Base-by-base conservation (phyloP, 169 alveolate genomes). In the Cryptosporidium baileyi region DNA sequence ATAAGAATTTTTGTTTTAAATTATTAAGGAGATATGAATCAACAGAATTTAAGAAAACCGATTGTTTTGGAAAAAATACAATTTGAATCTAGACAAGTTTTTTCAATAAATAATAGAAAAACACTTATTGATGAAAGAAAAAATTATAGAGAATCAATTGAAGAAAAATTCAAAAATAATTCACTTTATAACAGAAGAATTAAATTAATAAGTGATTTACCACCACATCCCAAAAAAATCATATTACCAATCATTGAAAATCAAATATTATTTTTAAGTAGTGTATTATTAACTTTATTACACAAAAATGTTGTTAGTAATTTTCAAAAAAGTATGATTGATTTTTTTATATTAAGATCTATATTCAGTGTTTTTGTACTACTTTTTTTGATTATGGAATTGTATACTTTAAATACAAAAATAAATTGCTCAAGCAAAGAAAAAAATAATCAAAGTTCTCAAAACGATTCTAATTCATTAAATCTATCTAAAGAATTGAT, bases 211-310 rank as follows among this genome's bases (percentile, higher is more conserved):
- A 32, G 32, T 24, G 67, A 54, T 19, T 17, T 74, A 13, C 85
- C 85, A 11, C 85, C 85, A 1, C 85, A 74, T 30, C 85, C 85
- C 17, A 74, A 38, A 36, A 74, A 74, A 74, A 41, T 74, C 13
- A 15, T 74, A 38, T 34, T 74, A 19, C 85, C 85, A 32, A 40
- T 74, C 6, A 34, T 74, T 28, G 85, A 74, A 74, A 74, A 74
- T 38, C 65, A 74, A 36, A 40, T 74, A 9, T 17, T 54, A 26
- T 57, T 74, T 36, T 24, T 74, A 34, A 59, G 74, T 3, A 67
- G 85, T 11, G 60, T 74, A 52, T 54, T 19, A 51, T 40, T 74
- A 47, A 41, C 85, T 1, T 60, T 74, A 40, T 32, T 54, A 36
- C 65, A 74, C 60, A 74, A 51, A 24, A 54, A 44, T 54, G 17